phyloP scores from a whole-genome alignment of 2,329 filamentous ascomycete genomes.

The Lecanicillium sp. region DNA sequence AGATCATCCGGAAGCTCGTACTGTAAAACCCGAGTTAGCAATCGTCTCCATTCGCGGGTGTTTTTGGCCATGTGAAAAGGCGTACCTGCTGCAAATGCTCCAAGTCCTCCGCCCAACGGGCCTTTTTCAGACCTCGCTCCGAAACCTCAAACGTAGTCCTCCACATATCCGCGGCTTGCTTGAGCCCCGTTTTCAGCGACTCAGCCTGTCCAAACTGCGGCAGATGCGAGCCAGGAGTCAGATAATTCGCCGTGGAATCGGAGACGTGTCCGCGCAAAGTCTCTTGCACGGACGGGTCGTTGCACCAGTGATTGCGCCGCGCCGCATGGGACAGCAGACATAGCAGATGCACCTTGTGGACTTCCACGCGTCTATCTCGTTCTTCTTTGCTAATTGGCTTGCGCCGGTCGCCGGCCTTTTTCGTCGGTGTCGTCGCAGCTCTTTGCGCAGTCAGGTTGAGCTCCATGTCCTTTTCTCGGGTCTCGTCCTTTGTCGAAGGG shows the following conservation, averaged over 20 bases:
- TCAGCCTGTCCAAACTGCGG: slow-evolving; percentile 70
- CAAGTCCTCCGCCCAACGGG: slow-evolving; percentile 67
- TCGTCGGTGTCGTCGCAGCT: slow-evolving; percentile 20
- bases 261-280: slow-evolving; percentile 57
- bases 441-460: slow-evolving; percentile 44
- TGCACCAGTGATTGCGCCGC: slow-evolving; percentile 82
- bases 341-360: slow-evolving; percentile 82
- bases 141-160: slow-evolving; percentile 61
- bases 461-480: slow-evolving; percentile 30
- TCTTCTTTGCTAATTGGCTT: slow-evolving; percentile 48
- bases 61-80: slow-evolving; percentile 15
- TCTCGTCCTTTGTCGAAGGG: slow-evolving; percentile 13
- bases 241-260: slow-evolving; percentile 54
- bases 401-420: slow-evolving; percentile 29
- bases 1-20: slow-evolving; percentile 51
- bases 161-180: slow-evolving; percentile 60
- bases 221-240: slow-evolving; percentile 59
- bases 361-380: slow-evolving; percentile 51
- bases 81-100: slow-evolving; percentile 43
- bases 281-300: slow-evolving; percentile 60
- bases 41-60: too few species aligned
- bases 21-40: too few species aligned
- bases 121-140: slow-evolving; percentile 58
- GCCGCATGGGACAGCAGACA: slow-evolving; percentile 74
- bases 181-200: slow-evolving; percentile 71